Base-by-base conservation (phyloP, 2,329 filamentous ascomycete genomes). In the Cercospora beticola region DNA sequence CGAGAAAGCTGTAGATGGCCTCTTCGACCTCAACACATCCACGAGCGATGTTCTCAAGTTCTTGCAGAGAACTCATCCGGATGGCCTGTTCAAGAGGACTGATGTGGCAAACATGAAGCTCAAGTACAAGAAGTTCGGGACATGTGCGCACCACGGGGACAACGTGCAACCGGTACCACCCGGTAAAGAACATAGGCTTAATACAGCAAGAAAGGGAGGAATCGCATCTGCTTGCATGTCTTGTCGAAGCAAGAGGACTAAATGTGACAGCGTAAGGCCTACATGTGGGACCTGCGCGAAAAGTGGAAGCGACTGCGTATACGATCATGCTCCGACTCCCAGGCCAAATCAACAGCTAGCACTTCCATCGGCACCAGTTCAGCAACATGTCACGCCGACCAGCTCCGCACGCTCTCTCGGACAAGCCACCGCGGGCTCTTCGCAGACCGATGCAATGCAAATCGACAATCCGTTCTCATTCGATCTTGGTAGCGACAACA, bases 91-190 rank as follows among this genome's bases (percentile, higher is more conserved):
- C 71, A 78, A 76, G 6, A 70, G 76, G 28, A 77, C 76, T 1
- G 77, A 78, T 57, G 77, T 78, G 16, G 76, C 76, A n/a, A 78
- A 78, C 61, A 77, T 78, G 77, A 78, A 78, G 71, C 72, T 76
- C 31, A 78, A 76, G 63, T 78, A 67, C 65, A 77, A 75, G 59
- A 77, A 77, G 65, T 75, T 74, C 61, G 77, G 77, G 14, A 78
- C 76, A 16, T 78, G 75, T 61, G 67, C 71, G 7, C 61, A 72
- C 30, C 65, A 68, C 28, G 64, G 66, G 43, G 46, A 62, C 16
- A 43, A n/a, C 16, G 16, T n/a, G 6, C 36, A 43, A 43, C 36
- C 36, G 26, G 70, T 65, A 56, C 65, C 67, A 16, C 62, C 62
- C 3, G 14, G 36, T n/a, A 43, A n/a, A 43, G 36, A 43, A 43